Base-by-base conservation (phyloP, 208 protist genomes). In the Zelonia costaricensis region DNA sequence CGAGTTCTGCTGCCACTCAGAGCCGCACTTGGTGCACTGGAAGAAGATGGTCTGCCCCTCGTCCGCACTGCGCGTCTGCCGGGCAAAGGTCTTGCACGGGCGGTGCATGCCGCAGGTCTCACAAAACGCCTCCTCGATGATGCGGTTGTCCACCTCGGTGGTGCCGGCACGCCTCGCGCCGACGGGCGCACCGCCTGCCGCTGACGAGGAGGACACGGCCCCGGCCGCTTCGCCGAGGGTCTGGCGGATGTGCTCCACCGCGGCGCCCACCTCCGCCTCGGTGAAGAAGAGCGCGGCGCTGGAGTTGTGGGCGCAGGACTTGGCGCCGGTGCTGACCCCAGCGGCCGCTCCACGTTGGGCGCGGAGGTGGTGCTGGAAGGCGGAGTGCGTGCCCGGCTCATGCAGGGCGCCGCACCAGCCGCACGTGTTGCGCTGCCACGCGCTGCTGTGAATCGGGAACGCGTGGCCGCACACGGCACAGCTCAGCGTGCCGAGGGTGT, bases 21-120 rank as follows among this genome's bases (percentile, higher is more conserved):
- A 72, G 18, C 46, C n/a, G 62, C 92, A 97, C 48, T 80, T 80
- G 20, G 88, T 94, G 65, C 92, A 97, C 73, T 92, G 80, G 51
- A 86, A 96, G 55, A 96, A 96, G 55, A 94, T 92, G 1, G 92
- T 97, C 69, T 97, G 92, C 7, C 92, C 92, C 63, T 97, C 92
- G 78, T 97, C 92, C 1, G 92, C 92, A 60, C 90, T 86, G 27
- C 92, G 83, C 20, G 86, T 97, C 60, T 97, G 92, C 31, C 88
- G 78, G 27, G 87, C 80, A 43, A 92, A 95, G 25, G 84, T 85
- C 39, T 81, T 81, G 67, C 92, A 97, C 25, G 75, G 75, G 10
- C 80, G 73, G 42, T 90, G 82, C 27, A 52, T 65, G 6, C 69
- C 76, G 73, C 92, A 97, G 16, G 69, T 73, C 55, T 89, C 88